phyloP scores from a whole-genome alignment of 202 grass and related monocot species.

The Sporobolus alterniflorus region DNA sequence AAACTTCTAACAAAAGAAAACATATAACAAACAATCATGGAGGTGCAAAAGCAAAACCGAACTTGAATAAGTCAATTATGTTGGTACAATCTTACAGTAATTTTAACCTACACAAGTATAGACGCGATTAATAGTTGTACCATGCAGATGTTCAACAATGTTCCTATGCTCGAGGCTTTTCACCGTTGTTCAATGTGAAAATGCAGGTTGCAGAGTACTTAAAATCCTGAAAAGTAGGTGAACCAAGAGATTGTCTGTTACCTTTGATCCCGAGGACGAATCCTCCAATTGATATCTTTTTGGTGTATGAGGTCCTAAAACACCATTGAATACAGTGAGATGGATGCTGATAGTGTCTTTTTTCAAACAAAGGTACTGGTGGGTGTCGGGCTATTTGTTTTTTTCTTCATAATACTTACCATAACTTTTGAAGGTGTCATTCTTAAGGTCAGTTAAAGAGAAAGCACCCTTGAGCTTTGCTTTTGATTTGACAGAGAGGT shows the following conservation, averaged over 20 bases:
- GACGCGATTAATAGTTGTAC: background rate
- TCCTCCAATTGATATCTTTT: slow-evolving; percentile 35
- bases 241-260: background rate
- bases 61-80: background rate
- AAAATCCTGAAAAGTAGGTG: background rate
- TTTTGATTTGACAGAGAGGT: slow-evolving; percentile 44
- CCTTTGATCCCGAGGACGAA: slow-evolving; percentile 16
- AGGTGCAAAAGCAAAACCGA: background rate
- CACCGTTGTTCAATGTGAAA: background rate
- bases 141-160: background rate
- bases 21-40: background rate
- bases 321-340: background rate
- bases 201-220: background rate
- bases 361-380: background rate
- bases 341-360: background rate
- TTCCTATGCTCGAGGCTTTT: background rate
- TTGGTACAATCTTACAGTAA: background rate
- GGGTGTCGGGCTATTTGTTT: background rate
- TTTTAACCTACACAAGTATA: background rate
- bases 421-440: slow-evolving; percentile 20
- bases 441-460: slow-evolving; percentile 32
- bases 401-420: slow-evolving; percentile 8
- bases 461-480: slow-evolving; percentile 37
- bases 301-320: slow-evolving; percentile 32
- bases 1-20: background rate